These are phyloP conservation scores for Fraxinus baroniana DNA, from an alignment of 305 asterid species.

Conservation along the genomic window DNA sequence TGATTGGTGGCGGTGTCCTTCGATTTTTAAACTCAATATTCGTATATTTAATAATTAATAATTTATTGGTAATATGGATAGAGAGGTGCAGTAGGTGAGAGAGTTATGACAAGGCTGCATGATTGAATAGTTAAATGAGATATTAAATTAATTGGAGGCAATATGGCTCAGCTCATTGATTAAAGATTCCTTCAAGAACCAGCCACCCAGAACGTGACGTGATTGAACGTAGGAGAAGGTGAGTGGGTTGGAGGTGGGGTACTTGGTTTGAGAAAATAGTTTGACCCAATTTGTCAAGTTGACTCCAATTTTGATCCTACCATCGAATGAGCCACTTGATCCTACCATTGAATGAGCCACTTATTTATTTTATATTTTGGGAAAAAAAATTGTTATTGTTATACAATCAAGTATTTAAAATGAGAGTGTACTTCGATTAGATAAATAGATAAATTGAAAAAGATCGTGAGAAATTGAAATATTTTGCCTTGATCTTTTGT, in stretches of 20 bases:
- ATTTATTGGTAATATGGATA: slow-evolving; percentile 5
- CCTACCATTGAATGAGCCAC: background rate
- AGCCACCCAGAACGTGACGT: slow-evolving; percentile 33
- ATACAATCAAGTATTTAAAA: background rate
- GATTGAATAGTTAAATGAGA: slow-evolving; percentile 31
- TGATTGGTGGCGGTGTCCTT: slow-evolving; percentile 9
- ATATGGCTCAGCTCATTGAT: slow-evolving; percentile 15
- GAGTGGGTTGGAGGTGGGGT: background rate
- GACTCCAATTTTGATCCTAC: background rate
- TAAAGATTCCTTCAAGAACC: slow-evolving; percentile 41
- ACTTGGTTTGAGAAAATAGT: background rate
- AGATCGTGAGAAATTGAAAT: no score
- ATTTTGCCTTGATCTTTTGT: background rate
- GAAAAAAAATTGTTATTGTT: background rate
- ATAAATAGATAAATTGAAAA: background rate
- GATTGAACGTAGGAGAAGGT: background rate
- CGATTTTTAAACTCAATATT: background rate
- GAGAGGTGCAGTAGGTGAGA: slow-evolving; percentile 30
- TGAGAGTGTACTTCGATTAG: background rate
- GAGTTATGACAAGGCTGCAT: slow-evolving; percentile 32
- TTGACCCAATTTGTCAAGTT: background rate
- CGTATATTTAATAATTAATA: background rate
- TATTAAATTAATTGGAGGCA: slow-evolving; percentile 26
- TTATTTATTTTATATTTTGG: background rate
- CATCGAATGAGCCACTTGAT: background rate